phyloP scores from a whole-genome alignment of 352 stramenopile species.

The Phytopythium vexans region DNA sequence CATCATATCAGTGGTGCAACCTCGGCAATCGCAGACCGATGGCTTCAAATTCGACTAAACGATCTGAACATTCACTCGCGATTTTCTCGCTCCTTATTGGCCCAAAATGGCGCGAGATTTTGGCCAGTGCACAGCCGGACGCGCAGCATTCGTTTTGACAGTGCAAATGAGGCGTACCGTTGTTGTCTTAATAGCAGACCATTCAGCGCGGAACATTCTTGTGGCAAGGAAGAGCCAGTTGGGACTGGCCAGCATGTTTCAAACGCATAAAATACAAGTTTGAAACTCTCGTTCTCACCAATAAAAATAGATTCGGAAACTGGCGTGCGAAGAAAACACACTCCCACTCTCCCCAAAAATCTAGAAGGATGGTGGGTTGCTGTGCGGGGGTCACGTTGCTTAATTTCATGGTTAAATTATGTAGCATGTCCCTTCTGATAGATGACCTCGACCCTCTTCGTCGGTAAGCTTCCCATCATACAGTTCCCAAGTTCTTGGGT shows the following conservation, averaged over 20 bases:
- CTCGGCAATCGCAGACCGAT: too few relatives aligned
- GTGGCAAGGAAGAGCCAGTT: too few relatives aligned
- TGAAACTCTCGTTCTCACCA: conserved; percentile 2
- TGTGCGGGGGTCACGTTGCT: neutral
- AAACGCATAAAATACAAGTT: neutral
- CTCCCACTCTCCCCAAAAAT: conserved; percentile 18
- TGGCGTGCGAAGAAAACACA: conserved; percentile 15
- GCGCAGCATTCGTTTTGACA: too few relatives aligned
- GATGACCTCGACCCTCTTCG: conserved; percentile 14
- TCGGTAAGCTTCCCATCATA: conserved; percentile 14
- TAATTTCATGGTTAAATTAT: neutral
- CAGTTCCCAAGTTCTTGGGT: conserved; percentile 10
- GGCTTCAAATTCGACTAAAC: too few relatives aligned
- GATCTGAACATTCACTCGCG: too few relatives aligned
- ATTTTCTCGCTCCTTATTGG: too few relatives aligned
- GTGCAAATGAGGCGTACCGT: too few relatives aligned
- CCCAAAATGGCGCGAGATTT: too few relatives aligned
- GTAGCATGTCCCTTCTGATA: neutral
- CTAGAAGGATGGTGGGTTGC: conserved; percentile 28
- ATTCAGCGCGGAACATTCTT: too few relatives aligned
- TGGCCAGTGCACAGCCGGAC: too few relatives aligned
- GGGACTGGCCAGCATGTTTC: neutral
- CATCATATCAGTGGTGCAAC: too few relatives aligned
- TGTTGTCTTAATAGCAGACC: too few relatives aligned
- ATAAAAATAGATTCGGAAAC: conserved; percentile 15